Conservation (phyloP, 2,329 filamentous ascomycete genomes). For the Phyllosticta citribraziliensis region DNA sequence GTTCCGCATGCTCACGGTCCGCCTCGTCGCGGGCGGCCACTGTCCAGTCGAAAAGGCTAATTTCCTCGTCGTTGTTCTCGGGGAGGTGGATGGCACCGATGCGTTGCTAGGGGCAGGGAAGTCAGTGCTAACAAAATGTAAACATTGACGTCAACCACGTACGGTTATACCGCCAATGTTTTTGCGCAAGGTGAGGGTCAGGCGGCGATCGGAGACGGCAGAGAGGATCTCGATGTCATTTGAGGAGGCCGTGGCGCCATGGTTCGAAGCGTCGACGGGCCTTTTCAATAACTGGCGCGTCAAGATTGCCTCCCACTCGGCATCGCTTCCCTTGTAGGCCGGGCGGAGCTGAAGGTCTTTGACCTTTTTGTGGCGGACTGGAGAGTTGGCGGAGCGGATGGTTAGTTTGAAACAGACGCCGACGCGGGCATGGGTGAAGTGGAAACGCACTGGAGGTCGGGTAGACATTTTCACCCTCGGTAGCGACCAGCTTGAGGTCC, state of each 20-base stretch:
- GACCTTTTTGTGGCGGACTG: slow-evolving; percentile 26
- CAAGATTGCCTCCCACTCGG: slow-evolving; percentile 60
- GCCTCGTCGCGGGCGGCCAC: slow-evolving; percentile 45
- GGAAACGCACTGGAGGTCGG: slow-evolving; percentile 44
- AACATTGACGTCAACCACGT: slow-evolving; percentile 21
- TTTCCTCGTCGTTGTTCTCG: slow-evolving; percentile 46
- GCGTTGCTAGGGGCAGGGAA: slow-evolving; percentile 45
- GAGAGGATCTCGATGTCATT: slow-evolving; percentile 51
- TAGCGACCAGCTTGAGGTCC: slow-evolving; percentile 58
- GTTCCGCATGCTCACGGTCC: slow-evolving; percentile 34
- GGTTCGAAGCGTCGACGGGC: slow-evolving; percentile 12
- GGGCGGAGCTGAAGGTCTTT: slow-evolving; percentile 11
- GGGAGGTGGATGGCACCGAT: slow-evolving; percentile 55
- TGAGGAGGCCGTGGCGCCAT: slow-evolving; percentile 36
- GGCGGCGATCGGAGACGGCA: slow-evolving; percentile 40
- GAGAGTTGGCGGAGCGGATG: slow-evolving; percentile 3
- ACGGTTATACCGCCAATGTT: slow-evolving; percentile 57
- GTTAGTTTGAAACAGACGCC: slow-evolving; percentile 12
- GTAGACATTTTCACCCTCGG: slow-evolving; percentile 56
- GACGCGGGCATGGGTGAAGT: slow-evolving; percentile 11
- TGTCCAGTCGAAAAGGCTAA: slow-evolving; percentile 64
- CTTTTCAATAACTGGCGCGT: slow-evolving; percentile 44
- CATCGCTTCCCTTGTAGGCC: slow-evolving; percentile 20
- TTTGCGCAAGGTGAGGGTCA: slow-evolving; percentile 57
- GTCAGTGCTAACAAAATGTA: slow-evolving; percentile 1